A percentile compares a stretch with the other conserved stretches of the same genome.
These are phyloP conservation scores for Mortierella sp. DNA, from an alignment of 371 early-diverging fungal genomes.

Conservation along the genomic window DNA sequence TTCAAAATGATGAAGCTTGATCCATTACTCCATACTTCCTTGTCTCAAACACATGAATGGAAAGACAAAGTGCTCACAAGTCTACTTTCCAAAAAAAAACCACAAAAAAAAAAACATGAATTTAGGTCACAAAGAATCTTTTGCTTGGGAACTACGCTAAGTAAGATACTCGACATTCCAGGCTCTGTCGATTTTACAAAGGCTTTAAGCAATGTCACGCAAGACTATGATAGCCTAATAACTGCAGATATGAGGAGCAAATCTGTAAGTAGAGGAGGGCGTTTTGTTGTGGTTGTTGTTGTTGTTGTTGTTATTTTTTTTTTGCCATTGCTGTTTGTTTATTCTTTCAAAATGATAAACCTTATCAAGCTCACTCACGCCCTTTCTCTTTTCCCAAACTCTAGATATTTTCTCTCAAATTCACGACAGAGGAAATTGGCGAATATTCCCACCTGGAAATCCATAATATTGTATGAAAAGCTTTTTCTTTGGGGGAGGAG, in stretches of 20 bases:
- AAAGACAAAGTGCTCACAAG: no score
- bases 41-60: no score
- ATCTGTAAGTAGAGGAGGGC: conserved; percentile 14
- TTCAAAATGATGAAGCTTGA: no score
- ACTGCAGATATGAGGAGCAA: conserved; percentile 29
- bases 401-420: conserved; percentile 12
- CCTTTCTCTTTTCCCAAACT: conserved; percentile 5
- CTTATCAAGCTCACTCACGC: not conserved
- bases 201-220: conserved; percentile 22
- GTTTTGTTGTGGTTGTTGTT: not conserved
- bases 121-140: conserved; percentile 42
- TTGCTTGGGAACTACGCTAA: conserved; percentile 40
- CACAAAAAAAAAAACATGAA: no score
- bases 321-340: not conserved
- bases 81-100: no score
- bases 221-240: conserved; percentile 36
- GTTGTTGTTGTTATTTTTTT: not conserved
- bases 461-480: conserved; percentile 16
- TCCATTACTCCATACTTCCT: no score
- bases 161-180: conserved; percentile 44
- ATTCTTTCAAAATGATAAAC: not conserved
- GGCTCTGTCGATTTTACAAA: conserved; percentile 25
- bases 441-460: conserved; percentile 43
- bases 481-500: not conserved
- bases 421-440: conserved; percentile 22